Conservation (phyloP, 2,329 filamentous ascomycete genomes). For the Xylariaceae sp. region DNA sequence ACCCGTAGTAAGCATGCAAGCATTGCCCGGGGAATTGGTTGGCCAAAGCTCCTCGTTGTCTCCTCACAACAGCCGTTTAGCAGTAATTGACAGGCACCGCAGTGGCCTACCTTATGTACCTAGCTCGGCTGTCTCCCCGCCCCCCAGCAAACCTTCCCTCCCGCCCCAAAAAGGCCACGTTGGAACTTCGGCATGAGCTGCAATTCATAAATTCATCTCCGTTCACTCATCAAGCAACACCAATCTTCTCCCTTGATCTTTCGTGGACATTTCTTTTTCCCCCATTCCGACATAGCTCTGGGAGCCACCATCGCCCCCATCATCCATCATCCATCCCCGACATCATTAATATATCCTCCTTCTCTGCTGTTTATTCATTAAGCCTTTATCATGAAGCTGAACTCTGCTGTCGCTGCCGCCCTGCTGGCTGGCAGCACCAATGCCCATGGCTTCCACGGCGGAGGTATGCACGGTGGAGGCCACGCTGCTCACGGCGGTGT, state of each 20-base stretch:
- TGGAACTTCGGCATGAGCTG: conserved; percentile 27
- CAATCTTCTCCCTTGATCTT: conserved; percentile 19
- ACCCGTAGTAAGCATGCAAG: too few species aligned
- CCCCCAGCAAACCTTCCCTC: too few species aligned
- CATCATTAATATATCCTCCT: conserved; percentile 7
- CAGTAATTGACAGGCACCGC: too few species aligned
- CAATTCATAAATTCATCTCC: conserved; percentile 15
- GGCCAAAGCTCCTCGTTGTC: too few species aligned
- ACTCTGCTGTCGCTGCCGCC: conserved; percentile 72
- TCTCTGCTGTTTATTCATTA: conserved; percentile 5
- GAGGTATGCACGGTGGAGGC: conserved; percentile 14
- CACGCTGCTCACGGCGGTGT: background rate
- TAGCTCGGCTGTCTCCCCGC: too few species aligned
- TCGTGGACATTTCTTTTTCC: conserved; percentile 26
- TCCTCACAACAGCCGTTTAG: too few species aligned
- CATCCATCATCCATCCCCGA: conserved; percentile 15
- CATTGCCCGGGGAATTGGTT: too few species aligned
- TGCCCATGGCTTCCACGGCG: conserved; percentile 44
- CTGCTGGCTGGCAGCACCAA: conserved; percentile 66
- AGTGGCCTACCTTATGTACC: too few species aligned
- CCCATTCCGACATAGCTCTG: conserved; percentile 37
- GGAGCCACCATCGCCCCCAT: conserved; percentile 32
- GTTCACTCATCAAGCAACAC: conserved; percentile 16
- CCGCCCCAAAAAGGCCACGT: conserved; percentile 31
- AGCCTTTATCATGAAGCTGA: conserved; percentile 68